phyloP scores from a whole-genome alignment of 1,139 yeast species.

The Maudiozyma humilis region DNA sequence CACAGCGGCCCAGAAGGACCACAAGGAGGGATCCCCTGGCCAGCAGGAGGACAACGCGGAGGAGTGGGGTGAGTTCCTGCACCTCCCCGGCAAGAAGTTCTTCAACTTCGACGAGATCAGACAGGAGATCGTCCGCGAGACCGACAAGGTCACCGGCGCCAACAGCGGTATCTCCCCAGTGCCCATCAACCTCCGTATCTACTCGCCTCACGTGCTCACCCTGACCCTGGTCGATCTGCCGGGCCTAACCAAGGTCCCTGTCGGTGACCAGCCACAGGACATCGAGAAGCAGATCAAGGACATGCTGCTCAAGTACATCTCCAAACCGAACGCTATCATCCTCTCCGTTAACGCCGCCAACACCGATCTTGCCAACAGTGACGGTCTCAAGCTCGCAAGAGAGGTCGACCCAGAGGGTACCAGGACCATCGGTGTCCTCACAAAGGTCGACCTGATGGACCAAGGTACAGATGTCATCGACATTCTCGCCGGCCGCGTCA shows the following conservation, averaged over 20 bases:
- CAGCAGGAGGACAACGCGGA: conserved; percentile 68
- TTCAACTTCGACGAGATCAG: conserved; percentile 87
- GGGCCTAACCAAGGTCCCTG: conserved; percentile 98
- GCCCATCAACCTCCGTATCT: conserved; percentile 89
- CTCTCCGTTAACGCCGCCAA: conserved; percentile 95
- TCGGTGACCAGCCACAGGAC: conserved; percentile 97
- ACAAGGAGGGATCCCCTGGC: background rate
- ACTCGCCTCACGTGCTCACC: conserved; percentile 92
- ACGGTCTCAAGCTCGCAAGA: conserved; percentile 90
- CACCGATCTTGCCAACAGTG: conserved; percentile 95
- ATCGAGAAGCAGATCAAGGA: conserved; percentile 91
- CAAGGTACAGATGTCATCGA: conserved; percentile 98
- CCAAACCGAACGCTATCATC: conserved; percentile 93
- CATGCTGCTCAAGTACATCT: conserved; percentile 87
- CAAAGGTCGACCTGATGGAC: conserved; percentile 96
- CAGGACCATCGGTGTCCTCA: conserved; percentile 92
- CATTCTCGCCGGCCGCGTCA: conserved; percentile 90
- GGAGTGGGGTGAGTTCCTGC: conserved; percentile 98
- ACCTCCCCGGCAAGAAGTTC: conserved; percentile 81
- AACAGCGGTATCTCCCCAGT: conserved; percentile 86
- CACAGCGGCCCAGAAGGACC: conserved; percentile 6
- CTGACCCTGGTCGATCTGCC: conserved; percentile 95
- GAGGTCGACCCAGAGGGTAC: conserved; percentile 98
- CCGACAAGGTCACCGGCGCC: conserved; percentile 89
- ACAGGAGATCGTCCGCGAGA: conserved; percentile 83